phyloP scores from a whole-genome alignment of 2,329 filamentous ascomycete species.

The Incumbomyces lentus region DNA sequence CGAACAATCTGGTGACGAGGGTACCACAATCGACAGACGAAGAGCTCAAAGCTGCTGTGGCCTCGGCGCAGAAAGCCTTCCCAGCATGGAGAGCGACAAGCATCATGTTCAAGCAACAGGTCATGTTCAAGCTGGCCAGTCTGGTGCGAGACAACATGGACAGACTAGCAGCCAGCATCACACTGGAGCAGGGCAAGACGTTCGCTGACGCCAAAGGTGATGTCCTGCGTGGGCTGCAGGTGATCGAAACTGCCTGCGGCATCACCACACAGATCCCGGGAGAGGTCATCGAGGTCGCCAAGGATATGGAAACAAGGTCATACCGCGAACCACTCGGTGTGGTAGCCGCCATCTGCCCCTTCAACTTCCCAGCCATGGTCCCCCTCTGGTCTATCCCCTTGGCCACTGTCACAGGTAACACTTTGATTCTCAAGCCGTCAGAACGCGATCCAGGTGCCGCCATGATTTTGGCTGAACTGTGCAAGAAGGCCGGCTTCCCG shows the following conservation, averaged over 20 bases:
- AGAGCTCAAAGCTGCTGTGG: conserved; percentile 51
- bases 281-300: conserved; percentile 58
- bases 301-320: conserved; percentile 60
- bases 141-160: conserved; percentile 58
- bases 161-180: conserved; percentile 54
- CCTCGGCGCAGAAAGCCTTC: conserved; percentile 54
- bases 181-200: conserved; percentile 59
- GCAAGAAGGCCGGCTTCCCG: conserved; percentile 54
- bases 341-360: conserved; percentile 56
- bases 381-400: conserved; percentile 58
- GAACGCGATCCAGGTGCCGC: conserved; percentile 55
- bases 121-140: conserved; percentile 56
- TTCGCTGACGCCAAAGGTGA: conserved; percentile 58
- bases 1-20: conserved; percentile 56
- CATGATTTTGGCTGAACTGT: conserved; percentile 57
- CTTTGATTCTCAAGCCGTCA: conserved; percentile 54
- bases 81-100: conserved; percentile 51
- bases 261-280: conserved; percentile 57
- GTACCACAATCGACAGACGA: conserved; percentile 56
- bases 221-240: conserved; percentile 55
- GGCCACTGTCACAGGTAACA: conserved; percentile 56
- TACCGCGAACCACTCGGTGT: conserved; percentile 57
- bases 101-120: conserved; percentile 50
- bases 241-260: conserved; percentile 56
- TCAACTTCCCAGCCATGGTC: conserved; percentile 64